phyloP scores from a whole-genome alignment of 148 eudicot genomes.

The Diospyros kaki region DNA sequence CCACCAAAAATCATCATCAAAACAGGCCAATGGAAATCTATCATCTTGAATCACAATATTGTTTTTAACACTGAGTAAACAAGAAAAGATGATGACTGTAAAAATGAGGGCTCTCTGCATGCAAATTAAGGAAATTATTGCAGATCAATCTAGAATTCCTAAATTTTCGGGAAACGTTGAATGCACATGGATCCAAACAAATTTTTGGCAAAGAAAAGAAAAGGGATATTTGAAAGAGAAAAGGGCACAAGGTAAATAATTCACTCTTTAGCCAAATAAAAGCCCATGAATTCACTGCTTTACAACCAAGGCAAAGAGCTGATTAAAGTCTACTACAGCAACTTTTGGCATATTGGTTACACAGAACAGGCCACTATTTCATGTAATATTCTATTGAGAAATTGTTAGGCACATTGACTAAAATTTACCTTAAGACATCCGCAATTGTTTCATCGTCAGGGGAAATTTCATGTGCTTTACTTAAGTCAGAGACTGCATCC shows the following conservation, averaged over 20 bases:
- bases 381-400: background rate
- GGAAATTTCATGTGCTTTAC: conserved; percentile 75
- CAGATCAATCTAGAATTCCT: background rate
- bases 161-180: background rate
- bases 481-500: conserved; percentile 83
- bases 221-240: background rate
- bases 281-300: background rate
- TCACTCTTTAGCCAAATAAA: background rate
- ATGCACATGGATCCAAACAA: background rate
- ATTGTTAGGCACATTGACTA: background rate
- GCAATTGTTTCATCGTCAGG: conserved; percentile 91
- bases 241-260: background rate
- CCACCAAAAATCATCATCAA: background rate
- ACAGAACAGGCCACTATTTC: background rate
- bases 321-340: conserved; percentile 4
- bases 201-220: background rate
- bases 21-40: conserved; percentile 4
- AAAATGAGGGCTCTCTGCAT: background rate
- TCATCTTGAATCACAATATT: no score
- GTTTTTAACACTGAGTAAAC: background rate
- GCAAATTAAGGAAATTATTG: conserved; percentile 1
- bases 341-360: background rate
- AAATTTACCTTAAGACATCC: conserved; percentile 69
- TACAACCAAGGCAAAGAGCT: background rate
- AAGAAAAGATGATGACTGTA: background rate